Evolutionary conservation across 257 asterid species (phyloP), one percentile per base, ranked within the genome.

Genomic region (Striga asiatica): DNA sequence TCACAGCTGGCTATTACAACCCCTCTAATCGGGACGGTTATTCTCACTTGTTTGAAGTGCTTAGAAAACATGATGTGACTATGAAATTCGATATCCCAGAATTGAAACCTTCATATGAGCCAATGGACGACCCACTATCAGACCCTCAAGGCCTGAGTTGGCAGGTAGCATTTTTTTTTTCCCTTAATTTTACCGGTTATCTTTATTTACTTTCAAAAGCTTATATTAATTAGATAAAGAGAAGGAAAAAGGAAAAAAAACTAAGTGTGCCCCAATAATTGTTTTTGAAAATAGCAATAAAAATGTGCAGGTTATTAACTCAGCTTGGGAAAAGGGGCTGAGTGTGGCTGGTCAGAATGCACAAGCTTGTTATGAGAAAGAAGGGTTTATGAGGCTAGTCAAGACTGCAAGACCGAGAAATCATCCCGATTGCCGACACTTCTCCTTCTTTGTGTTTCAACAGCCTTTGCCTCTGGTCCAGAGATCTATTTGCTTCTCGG

Each of bases 1-100:
- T 84, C 64, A 81, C 94, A 2, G 82, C 91, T 62, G 94, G 94
- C 50, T 84, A 72, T 56, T 66, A 69, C 47, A 84, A 84, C 74
- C 69, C 85, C 17, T 65, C 75, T 6, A 76, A 84, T 68, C 83
- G 64, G 58, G 85, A 84, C 32, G 91, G 94, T 12, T 84, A 81
- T 62, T 72, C 85, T 39, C 67, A 50, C 28, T 48, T 84, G 50
- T 76, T 78, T 51, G 76, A 77, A 16, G 63, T 74, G 68, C 83
- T 84, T 60, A 76, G 76, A 66, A 81, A 71, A 66, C 83, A 81
- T 46, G 58, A 54, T 0, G 82, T 65, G 22, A 68, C 76, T 1
- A 48, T 76, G 65, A 84, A 81, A 56, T 75, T 71, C 32, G 66
- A 65, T 37, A 45, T 76, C 63, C 54, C 79, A 3, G 88, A 75